A percentile compares a stretch with the other conserved stretches of the same genome.
These are phyloP conservation scores for Aspergillus funiculosus DNA, from an alignment of 495 filamentous ascomycete species.

Conservation along the genomic window DNA sequence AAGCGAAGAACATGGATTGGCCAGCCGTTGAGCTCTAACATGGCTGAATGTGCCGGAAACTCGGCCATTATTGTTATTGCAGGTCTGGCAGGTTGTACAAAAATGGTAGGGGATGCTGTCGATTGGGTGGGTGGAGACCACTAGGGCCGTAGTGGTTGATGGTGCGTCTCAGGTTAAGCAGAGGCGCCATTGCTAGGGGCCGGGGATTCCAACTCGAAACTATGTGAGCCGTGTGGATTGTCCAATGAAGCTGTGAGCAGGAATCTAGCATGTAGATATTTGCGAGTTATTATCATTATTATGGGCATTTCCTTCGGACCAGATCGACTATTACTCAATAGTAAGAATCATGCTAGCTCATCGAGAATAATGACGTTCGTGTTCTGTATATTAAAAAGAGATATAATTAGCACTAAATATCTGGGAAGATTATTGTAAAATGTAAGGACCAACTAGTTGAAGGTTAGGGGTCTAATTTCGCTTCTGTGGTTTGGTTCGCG, in stretches of 20 bases:
- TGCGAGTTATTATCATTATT: neutral
- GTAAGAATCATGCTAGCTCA: too few species aligned
- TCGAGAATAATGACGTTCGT: too few species aligned
- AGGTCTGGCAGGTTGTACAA: neutral
- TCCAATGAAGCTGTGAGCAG: slow-evolving; percentile 7
- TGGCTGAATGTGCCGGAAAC: slow-evolving; percentile 11
- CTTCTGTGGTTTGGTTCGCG: too few species aligned
- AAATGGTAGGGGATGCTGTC: too few species aligned
- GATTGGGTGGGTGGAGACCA: slow-evolving; percentile 12
- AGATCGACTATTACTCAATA: too few species aligned
- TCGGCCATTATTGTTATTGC: neutral
- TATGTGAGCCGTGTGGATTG: slow-evolving; percentile 5
- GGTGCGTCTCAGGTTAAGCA: slow-evolving; percentile 24
- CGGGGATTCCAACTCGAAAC: slow-evolving; percentile 20
- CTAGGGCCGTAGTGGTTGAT: slow-evolving; percentile 16
- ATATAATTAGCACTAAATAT: neutral
- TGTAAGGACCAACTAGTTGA: too few species aligned
- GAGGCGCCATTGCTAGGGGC: slow-evolving; percentile 6
- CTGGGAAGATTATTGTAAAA: too few species aligned
- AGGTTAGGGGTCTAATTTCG: too few species aligned
- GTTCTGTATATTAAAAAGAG: neutral
- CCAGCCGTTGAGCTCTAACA: slow-evolving; percentile 16
- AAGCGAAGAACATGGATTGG: slow-evolving; percentile 16
- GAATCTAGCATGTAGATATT: neutral
- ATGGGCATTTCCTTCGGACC: neutral